Conservation (phyloP, 345 rosid genomes). For the Eucalyptus virginea region DNA sequence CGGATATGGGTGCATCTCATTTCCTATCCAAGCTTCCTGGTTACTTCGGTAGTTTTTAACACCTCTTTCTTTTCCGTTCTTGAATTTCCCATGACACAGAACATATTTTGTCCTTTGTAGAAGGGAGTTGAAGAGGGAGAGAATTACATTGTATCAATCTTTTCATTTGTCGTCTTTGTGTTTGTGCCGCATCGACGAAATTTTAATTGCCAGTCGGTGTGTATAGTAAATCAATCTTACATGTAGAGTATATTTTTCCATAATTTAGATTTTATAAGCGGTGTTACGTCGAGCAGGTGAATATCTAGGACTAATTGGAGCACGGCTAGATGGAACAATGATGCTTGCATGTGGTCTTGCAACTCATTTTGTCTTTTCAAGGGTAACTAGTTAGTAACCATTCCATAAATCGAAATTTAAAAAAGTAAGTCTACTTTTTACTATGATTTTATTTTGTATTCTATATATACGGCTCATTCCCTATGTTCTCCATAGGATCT, state of each 20-base stretch:
- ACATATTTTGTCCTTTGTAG: background rate
- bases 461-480: background rate
- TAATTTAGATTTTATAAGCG: background rate
- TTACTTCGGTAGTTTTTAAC: background rate
- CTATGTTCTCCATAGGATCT: background rate
- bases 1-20: slow-evolving; percentile 5
- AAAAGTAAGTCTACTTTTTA: background rate
- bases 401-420: background rate
- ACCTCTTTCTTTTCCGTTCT: background rate
- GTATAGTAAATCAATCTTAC: background rate
- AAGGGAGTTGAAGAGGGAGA: too few species aligned
- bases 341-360: too few species aligned
- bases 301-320: too few species aligned
- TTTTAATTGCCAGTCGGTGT: background rate
- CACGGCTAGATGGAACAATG: too few species aligned
- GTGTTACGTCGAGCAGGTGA: background rate
- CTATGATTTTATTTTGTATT: background rate
- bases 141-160: too few species aligned
- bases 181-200: background rate
- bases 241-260: background rate
- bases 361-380: too few species aligned
- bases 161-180: background rate
- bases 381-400: too few species aligned
- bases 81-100: too few species aligned
- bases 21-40: slow-evolving; percentile 6